phyloP scores from a whole-genome alignment of 352 stramenopile species.

The Elongisporangium senticosum region DNA sequence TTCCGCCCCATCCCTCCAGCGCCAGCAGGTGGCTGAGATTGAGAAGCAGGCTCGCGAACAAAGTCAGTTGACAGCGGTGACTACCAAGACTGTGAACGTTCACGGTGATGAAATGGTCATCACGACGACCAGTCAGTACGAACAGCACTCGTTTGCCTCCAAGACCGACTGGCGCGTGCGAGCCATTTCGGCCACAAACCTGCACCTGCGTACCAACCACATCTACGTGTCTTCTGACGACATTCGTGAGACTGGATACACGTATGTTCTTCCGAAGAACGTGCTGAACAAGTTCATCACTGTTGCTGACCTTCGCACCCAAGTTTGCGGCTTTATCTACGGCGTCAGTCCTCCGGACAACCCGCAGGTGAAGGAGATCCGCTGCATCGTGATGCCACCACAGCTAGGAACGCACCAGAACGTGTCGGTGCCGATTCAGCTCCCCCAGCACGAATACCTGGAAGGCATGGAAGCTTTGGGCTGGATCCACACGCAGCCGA shows the following conservation, averaged over 20 bases:
- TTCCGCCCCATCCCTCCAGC: slow-evolving; percentile 97
- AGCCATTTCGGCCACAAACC: slow-evolving; percentile 98
- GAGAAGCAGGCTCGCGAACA: slow-evolving; percentile 98
- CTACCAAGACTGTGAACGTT: slow-evolving; percentile 99
- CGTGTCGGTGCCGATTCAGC: slow-evolving; percentile 95
- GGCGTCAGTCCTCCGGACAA: slow-evolving; percentile 98
- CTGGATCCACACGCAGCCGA: slow-evolving; percentile 99
- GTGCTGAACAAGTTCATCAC: slow-evolving; percentile 99
- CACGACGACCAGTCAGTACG: slow-evolving; percentile 99
- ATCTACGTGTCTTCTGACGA: slow-evolving; percentile 99
- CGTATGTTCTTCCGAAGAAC: slow-evolving; percentile 99
- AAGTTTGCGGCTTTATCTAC: slow-evolving; percentile 99
- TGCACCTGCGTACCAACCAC: slow-evolving; percentile 98
- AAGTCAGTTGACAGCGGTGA: slow-evolving; percentile 97
- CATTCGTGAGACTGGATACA: slow-evolving; percentile 96
- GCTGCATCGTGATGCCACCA: slow-evolving; percentile 98
- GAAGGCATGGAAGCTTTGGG: slow-evolving; percentile 97
- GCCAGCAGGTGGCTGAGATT: slow-evolving; percentile 99
- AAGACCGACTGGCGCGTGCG: slow-evolving; percentile 99
- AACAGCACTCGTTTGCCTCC: slow-evolving; percentile 98
- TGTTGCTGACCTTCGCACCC: slow-evolving; percentile 95
- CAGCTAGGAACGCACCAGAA: slow-evolving; percentile 98
- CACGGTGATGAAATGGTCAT: slow-evolving; percentile 99
- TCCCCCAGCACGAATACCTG: slow-evolving; percentile 96
- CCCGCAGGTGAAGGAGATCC: slow-evolving; percentile 98